A percentile compares a stretch with the other conserved stretches of the same genome.
Conservation (phyloP, 148 eudicot genomes). For the Rhododendron henanense region DNA sequence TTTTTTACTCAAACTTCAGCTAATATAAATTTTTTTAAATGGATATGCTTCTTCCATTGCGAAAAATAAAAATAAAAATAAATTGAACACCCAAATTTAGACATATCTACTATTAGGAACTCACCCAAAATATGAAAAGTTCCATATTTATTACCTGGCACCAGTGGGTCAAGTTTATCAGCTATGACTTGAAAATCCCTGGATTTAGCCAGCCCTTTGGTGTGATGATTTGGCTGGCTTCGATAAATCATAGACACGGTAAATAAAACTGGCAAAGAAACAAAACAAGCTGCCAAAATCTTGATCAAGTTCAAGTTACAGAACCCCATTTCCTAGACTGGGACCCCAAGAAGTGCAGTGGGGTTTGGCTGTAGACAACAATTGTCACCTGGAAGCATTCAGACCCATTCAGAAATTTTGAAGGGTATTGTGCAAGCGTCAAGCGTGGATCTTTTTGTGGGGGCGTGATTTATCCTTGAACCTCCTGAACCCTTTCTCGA, state of each 20-base stretch:
- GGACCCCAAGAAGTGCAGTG: background rate
- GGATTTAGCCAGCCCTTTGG: background rate
- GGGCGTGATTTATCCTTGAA: no score
- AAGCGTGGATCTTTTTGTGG: no score
- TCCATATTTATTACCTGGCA: background rate
- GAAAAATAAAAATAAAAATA: no score
- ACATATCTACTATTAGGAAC: no score
- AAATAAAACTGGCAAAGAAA: background rate
- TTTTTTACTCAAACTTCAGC: no score
- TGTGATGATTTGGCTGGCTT: background rate
- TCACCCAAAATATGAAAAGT: background rate
- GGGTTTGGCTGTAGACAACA: background rate
- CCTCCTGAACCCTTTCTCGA: no score
- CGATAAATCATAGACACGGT: background rate
- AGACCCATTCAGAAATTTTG: background rate
- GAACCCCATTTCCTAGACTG: background rate
- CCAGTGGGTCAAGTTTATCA: background rate
- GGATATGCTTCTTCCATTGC: no score
- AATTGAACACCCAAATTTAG: no score
- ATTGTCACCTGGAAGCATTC: background rate
- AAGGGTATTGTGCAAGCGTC: no score
- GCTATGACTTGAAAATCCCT: background rate
- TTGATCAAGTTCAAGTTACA: background rate
- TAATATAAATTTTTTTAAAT: no score
- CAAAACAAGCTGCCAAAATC: background rate